Evolutionary conservation across 345 rosid species (phyloP).

Genomic region (Crucihimalaya himalaica): DNA sequence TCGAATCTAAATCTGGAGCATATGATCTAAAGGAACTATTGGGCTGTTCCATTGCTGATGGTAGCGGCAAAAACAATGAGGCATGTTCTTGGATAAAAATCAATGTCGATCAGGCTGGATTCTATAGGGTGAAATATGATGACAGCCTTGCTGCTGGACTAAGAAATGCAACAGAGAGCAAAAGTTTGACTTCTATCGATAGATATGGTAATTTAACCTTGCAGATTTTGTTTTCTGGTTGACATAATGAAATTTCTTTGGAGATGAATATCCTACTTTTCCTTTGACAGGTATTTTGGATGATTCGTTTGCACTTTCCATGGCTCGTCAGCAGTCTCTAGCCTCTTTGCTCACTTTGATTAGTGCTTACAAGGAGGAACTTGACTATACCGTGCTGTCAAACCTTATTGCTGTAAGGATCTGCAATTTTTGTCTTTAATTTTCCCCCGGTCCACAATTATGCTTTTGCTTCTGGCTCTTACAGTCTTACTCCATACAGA

Average conservation of each 20-base stretch:
- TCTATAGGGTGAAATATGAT: slow-evolving; percentile 91
- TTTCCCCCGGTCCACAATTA: slow-evolving; percentile 1
- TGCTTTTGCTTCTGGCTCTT: slow-evolving; percentile 28
- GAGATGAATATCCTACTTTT: not conserved
- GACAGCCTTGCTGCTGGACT: slow-evolving; percentile 78
- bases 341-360: slow-evolving; percentile 80
- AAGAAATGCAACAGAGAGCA: slow-evolving; percentile 68
- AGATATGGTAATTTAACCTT: slow-evolving; percentile 65
- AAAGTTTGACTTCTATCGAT: slow-evolving; percentile 61
- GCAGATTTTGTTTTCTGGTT: slow-evolving; percentile 3
- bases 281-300: slow-evolving; percentile 76
- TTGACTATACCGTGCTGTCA: slow-evolving; percentile 75
- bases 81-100: slow-evolving; percentile 71
- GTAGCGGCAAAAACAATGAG: slow-evolving; percentile 19
- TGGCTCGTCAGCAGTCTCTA: slow-evolving; percentile 84
- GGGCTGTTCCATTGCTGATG: slow-evolving; percentile 38
- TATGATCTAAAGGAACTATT: slow-evolving; percentile 49
- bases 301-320: slow-evolving; percentile 86
- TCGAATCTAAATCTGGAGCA: slow-evolving; percentile 64
- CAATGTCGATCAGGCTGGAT: slow-evolving; percentile 85
- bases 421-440: slow-evolving; percentile 20
- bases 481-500: slow-evolving; percentile 51
- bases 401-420: slow-evolving; percentile 74
- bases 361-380: slow-evolving; percentile 78
- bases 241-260: not conserved